Base-by-base conservation (phyloP, 331 rosid species). In the Ulmus americana region DNA sequence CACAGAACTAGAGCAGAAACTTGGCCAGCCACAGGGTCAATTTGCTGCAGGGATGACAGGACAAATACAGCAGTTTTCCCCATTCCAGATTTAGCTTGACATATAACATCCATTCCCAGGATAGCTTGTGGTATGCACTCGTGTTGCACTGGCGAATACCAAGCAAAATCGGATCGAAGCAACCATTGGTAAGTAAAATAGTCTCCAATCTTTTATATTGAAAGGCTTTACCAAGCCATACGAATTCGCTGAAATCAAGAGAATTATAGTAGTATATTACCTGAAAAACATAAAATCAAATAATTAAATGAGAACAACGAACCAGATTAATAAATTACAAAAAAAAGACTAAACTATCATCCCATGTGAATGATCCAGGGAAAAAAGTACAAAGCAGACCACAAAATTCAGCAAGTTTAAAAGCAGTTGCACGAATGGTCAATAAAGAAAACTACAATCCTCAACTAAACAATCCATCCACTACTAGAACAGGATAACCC, bases 81-180 rank as follows among this genome's bases (percentile, higher is more conserved):
- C 99, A 95, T 95, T 49, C 99, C 99, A 59, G 99, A 95, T 80
- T 95, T 95, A 6, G 99, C 99, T 81, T 95, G 99, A 53, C 99
- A 95, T 70, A 95, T 79, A 14, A 95, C 99, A 81, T 95, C 99
- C 99, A 95, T 95, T 12, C 99, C 99, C 40, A 95, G 88, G 69
- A 95, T 90, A 45, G 99, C 99, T 90, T 95, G 99, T 8, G 99
- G 99, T 57, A 95, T 95, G 81, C 99, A 95, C 69, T 95, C 99
- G 44, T 95, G 99, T 95, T 95, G 99, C 74, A 95, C 99, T 95
- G 88, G 53, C 81, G 97, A 82, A 73, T 88, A 79, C 80, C 88
- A 92, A 89, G 86, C 76, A 92, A 85, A 86, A 79, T 57, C 70
- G 79, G 82, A 72, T 73, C 77, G 76, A 81, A 81, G 81, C 84